These are phyloP conservation scores for Chlamydomonas sphaeroides DNA, from an alignment of 139 green algal genomes.

Conservation along the genomic window DNA sequence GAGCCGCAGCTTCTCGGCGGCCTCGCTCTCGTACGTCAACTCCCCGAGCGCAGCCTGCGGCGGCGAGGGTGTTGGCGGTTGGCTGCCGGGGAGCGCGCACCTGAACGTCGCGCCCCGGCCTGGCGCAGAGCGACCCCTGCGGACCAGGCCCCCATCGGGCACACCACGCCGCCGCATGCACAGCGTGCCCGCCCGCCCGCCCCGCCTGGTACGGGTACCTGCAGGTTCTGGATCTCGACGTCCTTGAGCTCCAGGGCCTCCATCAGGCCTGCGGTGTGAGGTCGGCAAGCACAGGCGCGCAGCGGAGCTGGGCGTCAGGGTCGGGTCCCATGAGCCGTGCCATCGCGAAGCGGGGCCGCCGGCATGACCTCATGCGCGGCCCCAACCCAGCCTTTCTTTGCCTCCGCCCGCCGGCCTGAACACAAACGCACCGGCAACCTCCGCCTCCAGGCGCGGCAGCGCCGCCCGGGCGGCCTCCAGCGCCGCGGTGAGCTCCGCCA, in stretches of 20 bases:
- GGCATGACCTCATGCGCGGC: too few species aligned
- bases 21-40: slow-evolving; percentile 70
- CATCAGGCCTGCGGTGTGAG: slow-evolving; percentile 43
- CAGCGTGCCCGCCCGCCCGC: too few species aligned
- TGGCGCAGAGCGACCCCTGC: too few species aligned
- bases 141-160: too few species aligned
- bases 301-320: background rate
- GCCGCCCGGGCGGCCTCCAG: slow-evolving; percentile 22
- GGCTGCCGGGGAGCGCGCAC: too few species aligned
- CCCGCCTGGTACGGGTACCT: slow-evolving; percentile 7
- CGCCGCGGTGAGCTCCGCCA: slow-evolving; percentile 30
- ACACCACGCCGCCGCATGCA: too few species aligned
- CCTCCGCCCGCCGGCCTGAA: too few species aligned
- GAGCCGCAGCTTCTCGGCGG: slow-evolving; percentile 57
- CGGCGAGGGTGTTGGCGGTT: too few species aligned
- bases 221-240: slow-evolving; percentile 61
- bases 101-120: too few species aligned
- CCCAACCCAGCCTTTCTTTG: too few species aligned
- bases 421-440: background rate
- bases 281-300: background rate
- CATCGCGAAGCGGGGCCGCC: too few species aligned
- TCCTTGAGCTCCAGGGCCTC: slow-evolving; percentile 57
- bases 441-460: slow-evolving; percentile 19
- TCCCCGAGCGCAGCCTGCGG: slow-evolving; percentile 64
- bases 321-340: too few species aligned